These are phyloP conservation scores for Didymella pomorum DNA, from an alignment of 2,329 filamentous ascomycete genomes.

Conservation along the genomic window DNA sequence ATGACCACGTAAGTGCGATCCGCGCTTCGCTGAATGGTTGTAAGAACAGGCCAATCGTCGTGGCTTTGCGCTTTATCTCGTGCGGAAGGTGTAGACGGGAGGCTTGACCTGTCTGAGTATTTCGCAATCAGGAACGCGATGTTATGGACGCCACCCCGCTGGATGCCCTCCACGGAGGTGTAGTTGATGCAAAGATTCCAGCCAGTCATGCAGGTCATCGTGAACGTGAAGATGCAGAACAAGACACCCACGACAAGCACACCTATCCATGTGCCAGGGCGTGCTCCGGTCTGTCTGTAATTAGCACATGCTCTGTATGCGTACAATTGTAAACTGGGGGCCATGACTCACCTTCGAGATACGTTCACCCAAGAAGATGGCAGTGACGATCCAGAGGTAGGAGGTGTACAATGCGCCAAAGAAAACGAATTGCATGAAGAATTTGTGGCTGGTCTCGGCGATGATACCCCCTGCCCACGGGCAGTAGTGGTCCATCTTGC, in stretches of 20 bases:
- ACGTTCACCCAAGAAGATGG: slow-evolving; percentile 68
- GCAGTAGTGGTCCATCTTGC: slow-evolving; percentile 95
- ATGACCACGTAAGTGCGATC: slow-evolving; percentile 80
- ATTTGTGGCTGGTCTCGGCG: slow-evolving; percentile 86
- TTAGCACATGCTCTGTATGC: not conserved
- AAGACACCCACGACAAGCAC: slow-evolving; percentile 71
- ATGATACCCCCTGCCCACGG: slow-evolving; percentile 96
- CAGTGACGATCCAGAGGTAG: slow-evolving; percentile 69
- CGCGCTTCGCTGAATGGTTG: slow-evolving; percentile 27
- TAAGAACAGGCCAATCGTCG: slow-evolving; percentile 35
- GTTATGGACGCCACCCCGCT: slow-evolving; percentile 68
- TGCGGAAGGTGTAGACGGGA: slow-evolving; percentile 25
- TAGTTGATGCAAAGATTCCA: slow-evolving; percentile 76
- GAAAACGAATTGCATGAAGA: slow-evolving; percentile 85
- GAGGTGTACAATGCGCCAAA: slow-evolving; percentile 75
- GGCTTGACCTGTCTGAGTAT: slow-evolving; percentile 16
- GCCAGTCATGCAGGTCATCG: slow-evolving; percentile 78
- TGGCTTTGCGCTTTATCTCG: slow-evolving; percentile 20
- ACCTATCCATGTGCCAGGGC: slow-evolving; percentile 63
- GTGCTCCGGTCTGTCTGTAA: slow-evolving; percentile 27
- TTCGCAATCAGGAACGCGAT: slow-evolving; percentile 70
- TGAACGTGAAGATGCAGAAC: slow-evolving; percentile 80
- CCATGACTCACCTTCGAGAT: slow-evolving; percentile 53
- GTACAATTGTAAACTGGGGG: not conserved
- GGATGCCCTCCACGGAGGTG: slow-evolving; percentile 83